Evolutionary conservation across 495 filamentous ascomycete genomes (phyloP), one percentile per base, ranked within the genome.

Genomic region (Barbatosphaeria neglecta): DNA sequence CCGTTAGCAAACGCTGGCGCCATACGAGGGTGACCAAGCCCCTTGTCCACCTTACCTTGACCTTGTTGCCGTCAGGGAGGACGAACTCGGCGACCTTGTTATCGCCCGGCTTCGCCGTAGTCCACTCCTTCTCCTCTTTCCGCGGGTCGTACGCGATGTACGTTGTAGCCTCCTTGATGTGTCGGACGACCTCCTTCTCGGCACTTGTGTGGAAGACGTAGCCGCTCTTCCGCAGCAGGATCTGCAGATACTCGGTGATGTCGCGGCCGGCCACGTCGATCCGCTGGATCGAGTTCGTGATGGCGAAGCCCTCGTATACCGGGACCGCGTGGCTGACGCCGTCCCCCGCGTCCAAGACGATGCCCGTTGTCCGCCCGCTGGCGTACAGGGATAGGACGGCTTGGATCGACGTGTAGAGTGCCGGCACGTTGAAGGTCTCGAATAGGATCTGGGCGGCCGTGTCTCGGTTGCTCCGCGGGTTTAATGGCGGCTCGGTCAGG

Each of bases 251-350:
- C 65, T 99, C 92, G 41, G 92, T 99, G 20, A 99, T 87, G 67
- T 99, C 92, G 50, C 92, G 80, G n/a, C 92, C 92, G 39, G 93
- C 92, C 33, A 99, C 90, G 67, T 99, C 93, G 54, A 97, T 95
- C 50, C 92, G 71, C 46, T 86, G 80, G 68, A 97, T 97, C 57
- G 85, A 89, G 66, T 83, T 92, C 1, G 90, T 87, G 60, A 99
- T 90, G 1, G 92, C 90, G 62, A 99, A 99, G 8, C 92, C 92
- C 63, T 99, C 90, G 64, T 92, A 99, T 13, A 97, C 92, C 3
- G 92, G 92, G 13, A 99, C 92, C 22, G 92, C 90, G 56, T 99
- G 92, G 22, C 93, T 95, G 39, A 99, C 92, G 37, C 92, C 92
- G 61, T 99, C 92, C 45, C 92, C 93, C 10, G 87, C 83, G 59